Conservation (phyloP, 2,329 filamentous ascomycete genomes). For the Paracamarosporium sp. region DNA sequence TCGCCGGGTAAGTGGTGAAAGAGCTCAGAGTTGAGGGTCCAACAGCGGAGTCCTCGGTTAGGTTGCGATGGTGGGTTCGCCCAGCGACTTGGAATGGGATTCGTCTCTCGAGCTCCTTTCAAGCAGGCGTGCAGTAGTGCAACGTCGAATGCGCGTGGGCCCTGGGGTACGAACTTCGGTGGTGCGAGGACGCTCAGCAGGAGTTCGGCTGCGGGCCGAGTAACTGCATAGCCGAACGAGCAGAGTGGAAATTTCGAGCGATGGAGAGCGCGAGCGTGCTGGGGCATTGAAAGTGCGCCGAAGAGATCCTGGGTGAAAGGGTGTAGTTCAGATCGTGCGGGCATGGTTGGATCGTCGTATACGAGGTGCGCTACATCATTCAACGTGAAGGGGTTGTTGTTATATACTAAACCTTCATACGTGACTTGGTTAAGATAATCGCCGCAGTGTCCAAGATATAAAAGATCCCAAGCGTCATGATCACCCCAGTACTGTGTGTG, state of each 20-base stretch:
- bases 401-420: slow-evolving; percentile 33
- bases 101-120: slow-evolving; percentile 30
- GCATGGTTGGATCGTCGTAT: slow-evolving; percentile 48
- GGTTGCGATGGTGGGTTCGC: slow-evolving; percentile 28
- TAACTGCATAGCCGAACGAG: slow-evolving; percentile 55
- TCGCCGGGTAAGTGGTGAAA: slow-evolving; percentile 53
- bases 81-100: slow-evolving; percentile 34
- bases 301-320: slow-evolving; percentile 49
- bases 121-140: slow-evolving; percentile 51
- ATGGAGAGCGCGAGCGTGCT: slow-evolving; percentile 48
- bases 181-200: slow-evolving; percentile 49
- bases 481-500: slow-evolving; percentile 50
- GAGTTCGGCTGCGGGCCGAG: slow-evolving; percentile 46
- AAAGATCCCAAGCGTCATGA: slow-evolving; percentile 49
- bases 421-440: slow-evolving; percentile 48
- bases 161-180: slow-evolving; percentile 29
- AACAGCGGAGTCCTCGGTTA: slow-evolving; percentile 48
- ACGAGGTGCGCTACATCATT: slow-evolving; percentile 41
- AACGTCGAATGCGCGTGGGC: slow-evolving; percentile 51
- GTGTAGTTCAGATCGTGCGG: slow-evolving; percentile 45
- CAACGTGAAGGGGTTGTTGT: slow-evolving; percentile 35
- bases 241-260: slow-evolving; percentile 52
- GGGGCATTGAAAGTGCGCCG: slow-evolving; percentile 41
- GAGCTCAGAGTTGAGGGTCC: slow-evolving; percentile 52
- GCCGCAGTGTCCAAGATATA: slow-evolving; percentile 55